Evolutionary conservation across 2,329 filamentous ascomycete genomes (phyloP), one percentile per base, ranked within the genome.

Genomic region (Aureobasidium pullulans): DNA sequence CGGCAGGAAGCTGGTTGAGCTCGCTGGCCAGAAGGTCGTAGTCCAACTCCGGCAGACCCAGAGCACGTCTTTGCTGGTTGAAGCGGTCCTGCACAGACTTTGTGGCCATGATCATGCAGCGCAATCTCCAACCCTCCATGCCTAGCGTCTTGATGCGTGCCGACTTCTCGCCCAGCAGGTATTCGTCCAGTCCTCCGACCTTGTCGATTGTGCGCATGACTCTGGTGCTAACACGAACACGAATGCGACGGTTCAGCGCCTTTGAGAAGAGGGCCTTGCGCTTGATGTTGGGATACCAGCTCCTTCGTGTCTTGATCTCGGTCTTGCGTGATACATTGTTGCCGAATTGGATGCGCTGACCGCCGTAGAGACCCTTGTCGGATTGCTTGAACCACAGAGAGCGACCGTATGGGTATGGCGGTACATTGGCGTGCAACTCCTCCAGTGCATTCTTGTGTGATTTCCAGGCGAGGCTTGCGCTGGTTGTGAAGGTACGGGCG

Each of bases 51-150:
- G 81, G 79, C 61, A 96, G 69, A 0, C 90, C 89, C 52, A 94
- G 71, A 19, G 76, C 76, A 60, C 78, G 75, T 62, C 90, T 79
- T 76, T 96, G 80, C 52, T 75, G 71, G 43, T 81, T 80, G 69
- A 91, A 89, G 64, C 82, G 78, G 65, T 81, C 80, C 71, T 85
- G 84, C 53, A 95, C 81, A 19, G 76, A 75, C 1, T 79, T 76
- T 4, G 85, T 91, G 76, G 93, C 89, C 86, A 96, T 90, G 62
- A 99, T 79, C 63, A 89, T 83, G 89, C 91, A 96, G 64, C 94
- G 80, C 68, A 99, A 76, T 66, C 86, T 84, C 94, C 94, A 99
- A 6, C 94, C 94, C 64, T 87, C 87, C 56, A 93, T 85, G 5
- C 94, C 94, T 60, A 99, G 79, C 73, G 96, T 90, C 77, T 86